phyloP scores from a whole-genome alignment of 331 rosid species.

The Cydonia oblonga region DNA sequence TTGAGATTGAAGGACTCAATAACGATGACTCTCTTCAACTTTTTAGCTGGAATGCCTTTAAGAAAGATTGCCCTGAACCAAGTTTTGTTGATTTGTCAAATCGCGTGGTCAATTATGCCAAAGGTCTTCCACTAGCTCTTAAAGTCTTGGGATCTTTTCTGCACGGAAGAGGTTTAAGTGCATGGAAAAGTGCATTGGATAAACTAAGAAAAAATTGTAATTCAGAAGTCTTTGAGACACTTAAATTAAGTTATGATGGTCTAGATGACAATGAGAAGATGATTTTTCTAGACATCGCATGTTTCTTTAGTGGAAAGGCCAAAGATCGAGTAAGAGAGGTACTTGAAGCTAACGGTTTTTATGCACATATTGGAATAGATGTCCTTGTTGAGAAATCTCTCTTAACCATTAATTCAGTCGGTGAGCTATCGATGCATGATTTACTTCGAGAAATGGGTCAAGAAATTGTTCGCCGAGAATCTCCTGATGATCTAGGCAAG shows the following conservation, averaged over 20 bases:
- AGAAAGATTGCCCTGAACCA: neutral
- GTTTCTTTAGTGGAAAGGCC: constrained; percentile 27
- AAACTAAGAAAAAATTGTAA: constrained; percentile 26
- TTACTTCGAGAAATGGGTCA: constrained; percentile 32
- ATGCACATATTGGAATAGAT: constrained; percentile 18
- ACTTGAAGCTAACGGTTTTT: constrained; percentile 14
- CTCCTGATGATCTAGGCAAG: constrained; percentile 17
- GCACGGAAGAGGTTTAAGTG: constrained; percentile 20
- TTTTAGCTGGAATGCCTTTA: constrained; percentile 27
- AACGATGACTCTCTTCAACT: constrained; percentile 25
- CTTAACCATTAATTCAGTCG: constrained; percentile 7
- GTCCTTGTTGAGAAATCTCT: constrained; percentile 31
- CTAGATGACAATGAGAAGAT: constrained; percentile 24
- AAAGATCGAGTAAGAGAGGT: constrained; percentile 15
- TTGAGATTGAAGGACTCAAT: constrained; percentile 14
- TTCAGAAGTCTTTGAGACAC: constrained; percentile 21
- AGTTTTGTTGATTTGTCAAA: constrained; percentile 9
- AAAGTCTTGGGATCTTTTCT: constrained; percentile 36
- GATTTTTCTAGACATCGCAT: constrained; percentile 45
- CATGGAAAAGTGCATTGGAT: constrained; percentile 25
- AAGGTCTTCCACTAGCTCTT: constrained; percentile 39
- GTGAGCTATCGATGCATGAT: constrained; percentile 30
- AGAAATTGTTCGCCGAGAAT: constrained; percentile 22
- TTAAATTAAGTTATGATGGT: constrained; percentile 27
- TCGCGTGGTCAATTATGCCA: constrained; percentile 17